These are phyloP conservation scores for Kodamaea nitidulidarum DNA, from an alignment of 805 yeast genomes.

Conservation along the genomic window DNA sequence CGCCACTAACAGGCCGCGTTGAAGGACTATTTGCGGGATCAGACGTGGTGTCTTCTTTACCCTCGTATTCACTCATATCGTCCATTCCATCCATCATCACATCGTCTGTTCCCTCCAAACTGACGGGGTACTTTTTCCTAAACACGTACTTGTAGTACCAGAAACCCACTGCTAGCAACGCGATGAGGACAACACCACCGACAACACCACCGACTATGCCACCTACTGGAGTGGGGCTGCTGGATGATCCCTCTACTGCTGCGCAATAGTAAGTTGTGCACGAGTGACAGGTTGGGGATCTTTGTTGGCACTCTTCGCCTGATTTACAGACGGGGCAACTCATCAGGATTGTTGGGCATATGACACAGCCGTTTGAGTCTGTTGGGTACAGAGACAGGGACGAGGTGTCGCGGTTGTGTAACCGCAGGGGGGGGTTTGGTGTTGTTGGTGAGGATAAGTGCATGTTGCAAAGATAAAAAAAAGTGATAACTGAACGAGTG, in stretches of 20 bases:
- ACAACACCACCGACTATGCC: conserved; percentile 72
- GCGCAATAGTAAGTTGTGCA: conserved; percentile 50
- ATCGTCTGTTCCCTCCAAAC: conserved; percentile 24
- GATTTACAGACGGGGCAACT: conserved; percentile 53
- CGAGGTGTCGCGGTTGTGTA: conserved; percentile 11
- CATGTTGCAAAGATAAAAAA: conserved; percentile 1
- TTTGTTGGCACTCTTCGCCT: conserved; percentile 51
- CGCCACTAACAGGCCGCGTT: conserved; percentile 1
- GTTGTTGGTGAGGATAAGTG: background rate
- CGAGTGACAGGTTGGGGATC: conserved; percentile 40
- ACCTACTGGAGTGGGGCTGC: conserved; percentile 28
- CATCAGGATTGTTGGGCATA: conserved; percentile 38
- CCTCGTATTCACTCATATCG: conserved; percentile 8
- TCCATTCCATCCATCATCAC: conserved; percentile 11
- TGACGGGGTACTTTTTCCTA: conserved; percentile 29
- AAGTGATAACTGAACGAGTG: too few relatives aligned
- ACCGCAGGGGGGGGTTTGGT: conserved; percentile 1
- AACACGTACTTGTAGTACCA: conserved; percentile 32
- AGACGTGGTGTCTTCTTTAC: conserved; percentile 8
- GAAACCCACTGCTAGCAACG: conserved; percentile 30
- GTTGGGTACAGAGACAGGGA: conserved; percentile 14
- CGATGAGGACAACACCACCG: conserved; percentile 52
- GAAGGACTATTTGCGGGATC: conserved; percentile 1
- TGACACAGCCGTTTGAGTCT: conserved; percentile 36
- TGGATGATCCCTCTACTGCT: conserved; percentile 9